Conservation (phyloP, 2,329 filamentous ascomycete species). For the Chrysoporthe austroafricana region DNA sequence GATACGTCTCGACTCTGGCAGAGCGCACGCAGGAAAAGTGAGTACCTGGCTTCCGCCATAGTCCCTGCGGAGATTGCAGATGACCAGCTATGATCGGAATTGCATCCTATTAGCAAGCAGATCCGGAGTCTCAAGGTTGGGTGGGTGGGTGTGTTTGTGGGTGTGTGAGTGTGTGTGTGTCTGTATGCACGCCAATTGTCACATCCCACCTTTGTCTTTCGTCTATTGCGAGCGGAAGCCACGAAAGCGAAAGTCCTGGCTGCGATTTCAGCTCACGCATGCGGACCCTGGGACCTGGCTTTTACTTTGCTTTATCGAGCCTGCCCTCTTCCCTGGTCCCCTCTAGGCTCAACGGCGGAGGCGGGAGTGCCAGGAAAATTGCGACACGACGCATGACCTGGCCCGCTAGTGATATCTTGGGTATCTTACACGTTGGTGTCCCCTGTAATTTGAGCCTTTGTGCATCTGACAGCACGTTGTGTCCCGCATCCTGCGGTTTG, state of each 20-base stretch:
- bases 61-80: background rate
- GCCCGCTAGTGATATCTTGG: constrained; percentile 11
- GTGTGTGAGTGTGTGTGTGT: background rate
- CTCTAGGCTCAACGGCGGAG: background rate
- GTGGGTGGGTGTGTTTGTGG: background rate
- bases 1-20: background rate
- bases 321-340: background rate
- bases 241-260: constrained; percentile 22
- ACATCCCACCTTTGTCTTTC: constrained; percentile 5
- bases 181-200: background rate
- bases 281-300: background rate
- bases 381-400: constrained; percentile 10
- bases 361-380: constrained; percentile 3
- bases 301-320: background rate
- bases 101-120: background rate
- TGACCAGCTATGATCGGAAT: background rate
- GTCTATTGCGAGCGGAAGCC: too few species aligned
- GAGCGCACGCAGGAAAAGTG: background rate
- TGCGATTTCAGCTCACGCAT: constrained; percentile 26
- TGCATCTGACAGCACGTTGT: constrained; percentile 5
- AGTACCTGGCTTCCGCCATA: background rate
- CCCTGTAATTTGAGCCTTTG: constrained; percentile 15
- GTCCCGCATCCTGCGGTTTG: background rate
- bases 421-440: constrained; percentile 15
- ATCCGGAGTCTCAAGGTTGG: constrained; percentile 4